A percentile compares a stretch with the other conserved stretches of the same genome.
Conservation (phyloP, 2,329 filamentous ascomycete species). For the Claviceps fusiformis region DNA sequence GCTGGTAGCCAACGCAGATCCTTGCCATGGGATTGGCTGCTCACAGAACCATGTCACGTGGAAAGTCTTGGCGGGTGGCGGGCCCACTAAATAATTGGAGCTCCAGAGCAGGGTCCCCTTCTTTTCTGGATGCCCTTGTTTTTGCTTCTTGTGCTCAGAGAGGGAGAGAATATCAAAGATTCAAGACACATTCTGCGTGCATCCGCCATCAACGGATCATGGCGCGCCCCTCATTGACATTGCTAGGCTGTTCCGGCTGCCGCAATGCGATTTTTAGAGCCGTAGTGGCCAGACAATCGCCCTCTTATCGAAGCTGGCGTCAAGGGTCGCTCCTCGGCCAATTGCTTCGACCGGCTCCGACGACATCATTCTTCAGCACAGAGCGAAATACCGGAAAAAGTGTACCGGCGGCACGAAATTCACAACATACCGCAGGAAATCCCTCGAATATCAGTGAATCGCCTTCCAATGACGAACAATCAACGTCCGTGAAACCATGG, state of each 20-base stretch:
- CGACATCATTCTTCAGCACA: slow-evolving; percentile 13
- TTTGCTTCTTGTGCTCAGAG: not conserved
- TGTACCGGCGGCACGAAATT: slow-evolving; percentile 9
- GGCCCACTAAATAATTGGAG: slow-evolving; percentile 3
- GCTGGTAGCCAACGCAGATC: not conserved
- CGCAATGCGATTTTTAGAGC: slow-evolving; percentile 18
- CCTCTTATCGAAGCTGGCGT: slow-evolving; percentile 13
- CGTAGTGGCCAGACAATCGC: slow-evolving; percentile 12
- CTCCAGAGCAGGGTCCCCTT: not conserved
- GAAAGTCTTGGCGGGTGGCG: not conserved
- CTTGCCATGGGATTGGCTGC: slow-evolving; percentile 2
- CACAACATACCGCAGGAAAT: slow-evolving; percentile 7
- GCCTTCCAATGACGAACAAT: not conserved
- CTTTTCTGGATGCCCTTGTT: too few species aligned
- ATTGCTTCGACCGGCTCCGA: slow-evolving; percentile 9
- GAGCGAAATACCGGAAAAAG: slow-evolving; percentile 5
- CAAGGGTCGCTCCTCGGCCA: slow-evolving; percentile 8
- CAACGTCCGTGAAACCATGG: slow-evolving; percentile 47
- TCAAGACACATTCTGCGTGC: not conserved
- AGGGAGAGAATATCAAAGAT: not conserved
- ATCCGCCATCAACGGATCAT: slow-evolving; percentile 14
- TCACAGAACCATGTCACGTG: slow-evolving; percentile 7
- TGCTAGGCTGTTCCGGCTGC: slow-evolving; percentile 19
- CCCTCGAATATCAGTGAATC: slow-evolving; percentile 16
- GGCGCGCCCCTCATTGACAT: slow-evolving; percentile 15